These are phyloP conservation scores for Tuber borchii DNA, from an alignment of 495 filamentous ascomycete species.

Conservation along the genomic window DNA sequence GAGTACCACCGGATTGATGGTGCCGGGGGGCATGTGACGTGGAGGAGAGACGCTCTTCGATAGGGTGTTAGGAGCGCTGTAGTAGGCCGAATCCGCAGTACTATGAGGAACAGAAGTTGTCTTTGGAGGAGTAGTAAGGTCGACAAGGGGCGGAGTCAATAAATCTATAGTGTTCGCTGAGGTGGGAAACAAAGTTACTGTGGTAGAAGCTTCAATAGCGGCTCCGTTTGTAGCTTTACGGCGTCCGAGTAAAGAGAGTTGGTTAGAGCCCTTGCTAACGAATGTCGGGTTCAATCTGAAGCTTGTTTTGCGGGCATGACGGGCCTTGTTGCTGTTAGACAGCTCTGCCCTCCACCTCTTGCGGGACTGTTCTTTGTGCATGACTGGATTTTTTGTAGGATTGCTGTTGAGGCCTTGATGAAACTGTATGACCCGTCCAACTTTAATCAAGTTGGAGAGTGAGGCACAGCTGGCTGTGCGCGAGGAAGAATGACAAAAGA, in stretches of 20 bases:
- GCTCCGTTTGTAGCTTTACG: slow-evolving; percentile 31
- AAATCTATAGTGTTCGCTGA: slow-evolving; percentile 34
- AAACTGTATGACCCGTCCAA: neutral
- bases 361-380: slow-evolving; percentile 34
- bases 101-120: slow-evolving; percentile 31
- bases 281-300: slow-evolving; percentile 31
- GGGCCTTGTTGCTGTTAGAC: slow-evolving; percentile 26
- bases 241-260: slow-evolving; percentile 28
- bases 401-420: neutral
- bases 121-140: slow-evolving; percentile 29
- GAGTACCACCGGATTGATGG: neutral
- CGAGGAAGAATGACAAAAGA: slow-evolving; percentile 8
- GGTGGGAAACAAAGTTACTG: slow-evolving; percentile 33
- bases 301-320: slow-evolving; percentile 27
- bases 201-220: slow-evolving; percentile 30
- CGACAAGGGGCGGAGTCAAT: slow-evolving; percentile 26
- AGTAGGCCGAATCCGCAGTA: slow-evolving; percentile 33
- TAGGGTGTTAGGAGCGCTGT: slow-evolving; percentile 21
- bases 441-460: neutral
- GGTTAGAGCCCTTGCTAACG: slow-evolving; percentile 24
- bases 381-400: slow-evolving; percentile 22
- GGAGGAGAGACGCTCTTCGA: slow-evolving; percentile 27
- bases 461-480: neutral
- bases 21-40: slow-evolving; percentile 22
- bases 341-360: slow-evolving; percentile 37